Conservation (phyloP, 164 flowering plant species). For the Berberis thunbergii region DNA sequence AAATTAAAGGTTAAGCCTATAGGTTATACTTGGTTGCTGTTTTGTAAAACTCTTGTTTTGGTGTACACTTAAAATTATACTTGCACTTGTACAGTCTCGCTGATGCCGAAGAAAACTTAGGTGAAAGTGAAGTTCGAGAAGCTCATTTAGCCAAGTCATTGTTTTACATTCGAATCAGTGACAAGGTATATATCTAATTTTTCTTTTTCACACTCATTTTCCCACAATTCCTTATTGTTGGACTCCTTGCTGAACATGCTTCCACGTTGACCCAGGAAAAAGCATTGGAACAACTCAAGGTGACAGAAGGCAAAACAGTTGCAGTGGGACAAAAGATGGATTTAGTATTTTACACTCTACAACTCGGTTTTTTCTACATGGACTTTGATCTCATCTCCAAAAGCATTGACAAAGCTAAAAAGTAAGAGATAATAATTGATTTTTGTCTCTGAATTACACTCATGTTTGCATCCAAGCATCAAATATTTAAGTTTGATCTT, state of each 20-base stretch:
- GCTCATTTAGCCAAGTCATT: constrained; percentile 93
- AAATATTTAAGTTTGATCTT: neutral
- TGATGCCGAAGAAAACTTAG: constrained; percentile 96
- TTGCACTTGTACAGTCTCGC: constrained; percentile 50
- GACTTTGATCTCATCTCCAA: constrained; percentile 94
- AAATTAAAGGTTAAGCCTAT: too few species aligned
- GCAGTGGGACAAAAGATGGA: constrained; percentile 99
- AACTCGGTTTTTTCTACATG: constrained; percentile 87
- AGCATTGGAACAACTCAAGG: constrained; percentile 87
- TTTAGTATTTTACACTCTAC: constrained; percentile 78
- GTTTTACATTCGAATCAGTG: constrained; percentile 73
- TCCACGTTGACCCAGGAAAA: constrained; percentile 44
- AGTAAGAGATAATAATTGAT: constrained; percentile 30
- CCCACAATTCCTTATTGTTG: neutral
- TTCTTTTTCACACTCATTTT: neutral
- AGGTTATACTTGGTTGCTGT: neutral
- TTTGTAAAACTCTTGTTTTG: neutral
- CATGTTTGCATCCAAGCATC: too few species aligned
- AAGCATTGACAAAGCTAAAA: constrained; percentile 95
- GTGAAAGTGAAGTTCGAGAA: constrained; percentile 99
- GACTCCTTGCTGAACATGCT: constrained; percentile 13
- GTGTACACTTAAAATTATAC: neutral
- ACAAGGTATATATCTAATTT: constrained; percentile 59
- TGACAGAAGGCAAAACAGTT: constrained; percentile 89
- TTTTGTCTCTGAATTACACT: too few species aligned